phyloP scores from a whole-genome alignment of 1,139 yeast genomes.

The Taphrina wiesneri region DNA sequence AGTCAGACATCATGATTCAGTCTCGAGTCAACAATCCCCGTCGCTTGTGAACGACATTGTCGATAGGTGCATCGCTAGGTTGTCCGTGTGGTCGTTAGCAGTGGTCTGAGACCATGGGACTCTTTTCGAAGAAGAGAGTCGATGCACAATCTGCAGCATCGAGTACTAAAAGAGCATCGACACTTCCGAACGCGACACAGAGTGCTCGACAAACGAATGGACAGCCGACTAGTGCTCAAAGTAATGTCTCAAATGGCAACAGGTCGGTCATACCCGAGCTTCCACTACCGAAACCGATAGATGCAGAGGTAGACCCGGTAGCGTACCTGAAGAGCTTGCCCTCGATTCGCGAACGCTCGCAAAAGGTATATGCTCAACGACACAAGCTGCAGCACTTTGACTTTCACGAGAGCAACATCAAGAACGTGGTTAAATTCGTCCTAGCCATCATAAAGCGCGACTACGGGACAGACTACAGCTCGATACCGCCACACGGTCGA shows the following conservation, averaged over 20 bases:
- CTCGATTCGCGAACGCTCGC: slow-evolving; percentile 57
- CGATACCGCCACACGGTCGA: slow-evolving; percentile 64
- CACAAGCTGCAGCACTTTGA: slow-evolving; percentile 35
- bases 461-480: slow-evolving; percentile 47
- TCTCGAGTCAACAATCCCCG: not conserved
- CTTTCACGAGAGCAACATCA: slow-evolving; percentile 8
- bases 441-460: slow-evolving; percentile 47
- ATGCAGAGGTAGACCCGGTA: slow-evolving; percentile 37
- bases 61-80: not conserved
- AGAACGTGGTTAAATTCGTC: slow-evolving; percentile 23
- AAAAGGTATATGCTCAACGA: slow-evolving; percentile 50
- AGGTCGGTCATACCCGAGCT: not conserved
- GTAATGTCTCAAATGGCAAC: not conserved
- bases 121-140: slow-evolving; percentile 24
- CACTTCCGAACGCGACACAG: not conserved
- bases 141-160: not conserved
- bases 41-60: not conserved
- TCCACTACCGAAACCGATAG: slow-evolving; percentile 27
- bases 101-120: slow-evolving; percentile 30
- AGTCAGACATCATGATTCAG: not conserved
- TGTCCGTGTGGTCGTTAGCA: no score
- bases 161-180: not conserved
- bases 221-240: not conserved
- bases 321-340: slow-evolving; percentile 51
- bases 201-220: not conserved